Evolutionary conservation across 805 yeast species (phyloP), one percentile per base, ranked within the genome.

Genomic region (Ogataea degrootiae): DNA sequence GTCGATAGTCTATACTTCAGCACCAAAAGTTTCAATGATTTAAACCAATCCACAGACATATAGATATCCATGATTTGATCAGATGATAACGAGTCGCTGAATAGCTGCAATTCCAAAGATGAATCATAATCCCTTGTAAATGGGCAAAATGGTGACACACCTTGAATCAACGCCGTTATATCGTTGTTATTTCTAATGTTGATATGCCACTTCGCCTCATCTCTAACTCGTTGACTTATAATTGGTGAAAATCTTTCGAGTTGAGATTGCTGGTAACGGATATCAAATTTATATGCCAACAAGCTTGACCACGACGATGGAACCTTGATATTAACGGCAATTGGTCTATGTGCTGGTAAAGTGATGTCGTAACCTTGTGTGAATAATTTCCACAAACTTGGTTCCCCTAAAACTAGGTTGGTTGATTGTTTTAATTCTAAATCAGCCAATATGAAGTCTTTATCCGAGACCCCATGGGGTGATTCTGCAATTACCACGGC

Each of bases 171-270:
- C 36, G 72, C 62, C 49, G 58, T 69, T 48, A 71, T 64, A n/a
- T 71, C 64, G 21, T 70, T 61, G 19, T 70, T 62, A 4, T 69
- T 61, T 6, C 69, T 61, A 1, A 82, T 49, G 46, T 82, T 74
- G 8, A 85, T 65, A 57, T 82, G 86, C 90, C 92, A 91, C 66
- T 88, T 89, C 0, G 88, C 75, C 61, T 91, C 97, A 34, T 80
- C 82, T 11, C 71, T 68, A 4, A 79, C 69, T 68, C 77, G 76
- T 63, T 90, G 96, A 47, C 89, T 74, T 3, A 86, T 63, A 35
- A 89, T 71, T 1, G 96, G 87, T 19, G 77, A 65, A 57, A 83
- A 85, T 39, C 59, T 51, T 44, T 63, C 69, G 7, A 23, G 34
- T 21, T 47, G 52, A 5, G 66, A 58, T 21, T 55, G 55, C 38